Base-by-base conservation (phyloP, 208 protist species). In the Naegleria gruberi region DNA sequence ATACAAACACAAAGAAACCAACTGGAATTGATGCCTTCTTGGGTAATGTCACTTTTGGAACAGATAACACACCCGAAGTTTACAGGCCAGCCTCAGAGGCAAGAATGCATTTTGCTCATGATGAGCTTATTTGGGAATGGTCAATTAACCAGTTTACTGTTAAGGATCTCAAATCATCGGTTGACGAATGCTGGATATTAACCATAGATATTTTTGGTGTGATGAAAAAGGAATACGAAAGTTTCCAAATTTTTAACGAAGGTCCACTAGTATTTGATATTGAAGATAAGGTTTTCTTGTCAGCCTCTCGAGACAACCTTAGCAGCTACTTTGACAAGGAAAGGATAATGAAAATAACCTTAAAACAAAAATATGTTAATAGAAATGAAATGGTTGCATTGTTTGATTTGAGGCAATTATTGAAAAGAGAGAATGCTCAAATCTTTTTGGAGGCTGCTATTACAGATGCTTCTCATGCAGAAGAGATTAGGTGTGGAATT, bases 141-240 rank as follows among this genome's bases (percentile, higher is more conserved):
- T 30, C 34, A 12, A 34, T 89, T 4, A 81, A 65, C 19, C 15
- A 44, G 17, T 10, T 37, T 12, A 73, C 45, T 44, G 44, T 89
- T 23, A 43, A 46, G 2, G 87, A 89, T 4, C 26, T 89, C 17
- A 34, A 43, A 30, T 47, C 87, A 34, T 30, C 37, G 1, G 87
- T 89, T 4, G 87, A 89, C 43, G 87, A 89, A 30, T 47, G 43
- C n/a, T 89, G 87, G 87, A 43, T 89, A 46, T 6, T 89, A 46
- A 43, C 43, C 19, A 44, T 47, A 26, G 44, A 81, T n/a, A 34
- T 89, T 7, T 89, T 89, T 26, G 44, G 44, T 10, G 34, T 43
- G 8, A 5, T 83, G 15, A 82, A 65, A 82, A 47, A 43, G 6
- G 30, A 82, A 82, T 46, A 73, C n/a, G 87, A 89, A 46, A 89